These are phyloP conservation scores for Kurtzmaniella cleridarum DNA, from an alignment of 805 yeast genomes.

Conservation along the genomic window DNA sequence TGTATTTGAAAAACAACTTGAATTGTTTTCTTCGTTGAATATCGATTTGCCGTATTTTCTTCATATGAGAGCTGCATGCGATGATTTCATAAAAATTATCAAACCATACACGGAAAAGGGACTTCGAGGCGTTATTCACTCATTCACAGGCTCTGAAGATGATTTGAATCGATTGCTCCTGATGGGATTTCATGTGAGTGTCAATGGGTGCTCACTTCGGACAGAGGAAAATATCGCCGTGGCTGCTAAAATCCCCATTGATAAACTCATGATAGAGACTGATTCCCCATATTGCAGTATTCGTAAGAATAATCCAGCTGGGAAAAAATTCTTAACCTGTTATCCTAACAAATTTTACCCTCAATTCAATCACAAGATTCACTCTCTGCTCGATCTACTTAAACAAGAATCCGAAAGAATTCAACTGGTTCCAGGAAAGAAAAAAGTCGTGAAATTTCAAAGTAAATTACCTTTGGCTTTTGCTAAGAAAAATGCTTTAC, in stretches of 20 bases:
- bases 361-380: conserved; percentile 65
- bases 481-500: conserved; percentile 59
- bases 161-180: conserved; percentile 57
- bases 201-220: conserved; percentile 91
- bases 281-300: conserved; percentile 99
- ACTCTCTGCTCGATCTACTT: conserved; percentile 47
- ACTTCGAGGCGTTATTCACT: conserved; percentile 77
- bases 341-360: conserved; percentile 60
- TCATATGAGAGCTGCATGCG: conserved; percentile 84
- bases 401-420: conserved; percentile 7
- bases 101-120: conserved; percentile 51
- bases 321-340: conserved; percentile 50
- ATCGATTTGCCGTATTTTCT: conserved; percentile 72
- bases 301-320: conserved; percentile 66
- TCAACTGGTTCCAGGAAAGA: conserved; percentile 13
- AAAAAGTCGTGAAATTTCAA: conserved; percentile 29
- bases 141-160: conserved; percentile 77
- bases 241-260: conserved; percentile 62
- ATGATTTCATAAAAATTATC: conserved; percentile 66
- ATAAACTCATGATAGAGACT: conserved; percentile 75
- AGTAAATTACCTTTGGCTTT: conserved; percentile 56
- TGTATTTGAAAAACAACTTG: conserved; percentile 71
- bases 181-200: conserved; percentile 65
- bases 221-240: conserved; percentile 68
- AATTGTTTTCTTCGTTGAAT: conserved; percentile 42